Evolutionary conservation across 2,329 filamentous ascomycete species (phyloP).

Genomic region (Ophiostoma perfectum): DNA sequence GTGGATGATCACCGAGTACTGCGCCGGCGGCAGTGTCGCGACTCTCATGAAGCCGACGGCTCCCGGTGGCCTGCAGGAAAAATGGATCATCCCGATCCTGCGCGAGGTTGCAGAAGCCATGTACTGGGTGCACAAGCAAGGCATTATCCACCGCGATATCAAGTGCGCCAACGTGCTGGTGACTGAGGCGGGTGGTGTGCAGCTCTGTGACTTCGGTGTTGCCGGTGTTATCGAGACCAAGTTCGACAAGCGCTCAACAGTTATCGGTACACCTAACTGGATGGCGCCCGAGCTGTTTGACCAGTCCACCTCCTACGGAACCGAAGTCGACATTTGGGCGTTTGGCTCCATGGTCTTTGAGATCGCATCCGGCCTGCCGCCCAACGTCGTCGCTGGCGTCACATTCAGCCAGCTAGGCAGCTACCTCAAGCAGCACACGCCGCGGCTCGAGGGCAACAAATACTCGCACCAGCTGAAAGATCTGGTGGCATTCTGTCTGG

Average conservation of each 20-base stretch:
- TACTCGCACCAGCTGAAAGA: conserved; percentile 65
- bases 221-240: conserved; percentile 71
- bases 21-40: conserved; percentile 75
- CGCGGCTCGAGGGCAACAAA: conserved; percentile 63
- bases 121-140: conserved; percentile 61
- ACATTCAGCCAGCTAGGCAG: conserved; percentile 49
- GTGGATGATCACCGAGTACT: conserved; percentile 87
- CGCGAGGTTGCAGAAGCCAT: conserved; percentile 59
- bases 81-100: conserved; percentile 31
- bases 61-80: conserved; percentile 61
- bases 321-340: conserved; percentile 77
- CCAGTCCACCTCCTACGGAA: conserved; percentile 57
- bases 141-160: conserved; percentile 66
- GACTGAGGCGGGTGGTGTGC: conserved; percentile 68
- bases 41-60: conserved; percentile 65
- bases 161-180: conserved; percentile 77
- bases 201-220: conserved; percentile 81
- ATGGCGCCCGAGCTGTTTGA: conserved; percentile 78
- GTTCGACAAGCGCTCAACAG: conserved; percentile 70
- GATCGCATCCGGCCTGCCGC: conserved; percentile 71
- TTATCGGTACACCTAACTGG: conserved; percentile 79
- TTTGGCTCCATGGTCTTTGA: conserved; percentile 77
- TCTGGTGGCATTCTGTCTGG: conserved; percentile 67
- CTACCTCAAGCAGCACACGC: conserved; percentile 56
- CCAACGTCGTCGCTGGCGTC: conserved; percentile 56